Conservation (phyloP, 2,329 filamentous ascomycete species). For the Trichophyton rubrum region DNA sequence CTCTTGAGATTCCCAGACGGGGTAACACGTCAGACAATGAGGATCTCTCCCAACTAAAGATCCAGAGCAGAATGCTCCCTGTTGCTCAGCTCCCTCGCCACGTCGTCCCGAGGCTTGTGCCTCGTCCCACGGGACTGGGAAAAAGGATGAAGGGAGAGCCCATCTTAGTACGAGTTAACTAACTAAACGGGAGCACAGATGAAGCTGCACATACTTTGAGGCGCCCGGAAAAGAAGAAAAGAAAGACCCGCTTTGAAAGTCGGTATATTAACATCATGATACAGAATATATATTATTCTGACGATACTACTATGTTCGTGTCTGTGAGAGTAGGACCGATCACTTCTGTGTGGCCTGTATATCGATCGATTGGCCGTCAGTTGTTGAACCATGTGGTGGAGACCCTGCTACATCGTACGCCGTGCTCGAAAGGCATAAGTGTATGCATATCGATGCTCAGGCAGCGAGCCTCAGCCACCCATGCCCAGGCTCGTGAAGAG, state of each 20-base stretch:
- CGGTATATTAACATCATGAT: neutral
- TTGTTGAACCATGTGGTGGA: neutral
- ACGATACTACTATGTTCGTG: neutral
- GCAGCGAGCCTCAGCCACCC: neutral
- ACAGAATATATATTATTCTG: neutral
- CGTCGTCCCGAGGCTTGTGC: conserved; percentile 10
- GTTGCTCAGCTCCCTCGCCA: conserved; percentile 1
- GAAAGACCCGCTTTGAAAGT: neutral
- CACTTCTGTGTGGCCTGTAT: neutral
- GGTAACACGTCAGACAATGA: neutral
- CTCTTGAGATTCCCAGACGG: neutral
- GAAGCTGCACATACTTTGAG: neutral
- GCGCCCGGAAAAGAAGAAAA: neutral
- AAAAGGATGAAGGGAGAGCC: neutral
- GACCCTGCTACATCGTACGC: neutral
- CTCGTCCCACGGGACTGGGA: conserved; percentile 3
- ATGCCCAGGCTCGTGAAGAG: neutral
- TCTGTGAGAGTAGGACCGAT: neutral
- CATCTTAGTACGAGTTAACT: neutral
- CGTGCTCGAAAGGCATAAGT: neutral
- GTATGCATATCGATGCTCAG: neutral
- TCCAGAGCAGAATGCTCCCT: neutral
- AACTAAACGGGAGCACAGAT: neutral
- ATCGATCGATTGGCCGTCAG: neutral
- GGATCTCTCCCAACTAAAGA: neutral